A percentile compares a stretch with the other conserved stretches of the same genome.
These are phyloP conservation scores for Cyberlindnera euphorbiae DNA, from an alignment of 805 yeast genomes.

Conservation along the genomic window DNA sequence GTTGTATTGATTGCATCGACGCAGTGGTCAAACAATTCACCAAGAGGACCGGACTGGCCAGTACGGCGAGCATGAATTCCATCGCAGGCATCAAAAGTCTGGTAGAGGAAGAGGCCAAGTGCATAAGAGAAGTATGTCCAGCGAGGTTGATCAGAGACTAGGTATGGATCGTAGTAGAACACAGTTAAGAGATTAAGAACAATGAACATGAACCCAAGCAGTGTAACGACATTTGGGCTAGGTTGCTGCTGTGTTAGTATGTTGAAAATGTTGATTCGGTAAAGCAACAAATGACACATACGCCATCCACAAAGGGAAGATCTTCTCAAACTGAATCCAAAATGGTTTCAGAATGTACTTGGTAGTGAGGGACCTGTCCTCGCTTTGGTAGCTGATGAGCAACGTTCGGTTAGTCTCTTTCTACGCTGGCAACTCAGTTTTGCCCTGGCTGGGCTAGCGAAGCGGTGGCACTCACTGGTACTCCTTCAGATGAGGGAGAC, in stretches of 20 bases:
- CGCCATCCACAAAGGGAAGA: conserved; percentile 86
- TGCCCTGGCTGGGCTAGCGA: too few relatives aligned
- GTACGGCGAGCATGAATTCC: conserved; percentile 94
- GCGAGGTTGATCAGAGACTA: conserved; percentile 54
- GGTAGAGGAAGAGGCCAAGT: conserved; percentile 80
- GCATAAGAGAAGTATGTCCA: conserved; percentile 81
- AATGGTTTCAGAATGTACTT: conserved; percentile 74
- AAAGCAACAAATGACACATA: conserved; percentile 2
- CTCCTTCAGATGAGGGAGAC: conserved; percentile 46
- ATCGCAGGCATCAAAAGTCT: conserved; percentile 94
- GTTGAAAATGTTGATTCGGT: background rate
- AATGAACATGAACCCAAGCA: conserved; percentile 72
- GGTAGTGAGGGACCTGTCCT: conserved; percentile 76
- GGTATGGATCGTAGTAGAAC: conserved; percentile 67
- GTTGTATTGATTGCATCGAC: conserved; percentile 74
- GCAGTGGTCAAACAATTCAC: conserved; percentile 92
- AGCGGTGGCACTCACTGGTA: conserved; percentile 26
- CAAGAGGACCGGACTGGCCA: conserved; percentile 91
- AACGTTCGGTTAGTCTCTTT: too few relatives aligned
- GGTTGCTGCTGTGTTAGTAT: conserved; percentile 5
- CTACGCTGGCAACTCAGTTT: too few relatives aligned
- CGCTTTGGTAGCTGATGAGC: conserved; percentile 49
- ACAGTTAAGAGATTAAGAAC: conserved; percentile 58
- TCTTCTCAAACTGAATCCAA: conserved; percentile 66
- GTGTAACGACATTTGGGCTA: conserved; percentile 78